A percentile compares a stretch with the other conserved stretches of the same genome.
Conservation (phyloP, 2,329 filamentous ascomycete species). For the Penicillium sp. region DNA sequence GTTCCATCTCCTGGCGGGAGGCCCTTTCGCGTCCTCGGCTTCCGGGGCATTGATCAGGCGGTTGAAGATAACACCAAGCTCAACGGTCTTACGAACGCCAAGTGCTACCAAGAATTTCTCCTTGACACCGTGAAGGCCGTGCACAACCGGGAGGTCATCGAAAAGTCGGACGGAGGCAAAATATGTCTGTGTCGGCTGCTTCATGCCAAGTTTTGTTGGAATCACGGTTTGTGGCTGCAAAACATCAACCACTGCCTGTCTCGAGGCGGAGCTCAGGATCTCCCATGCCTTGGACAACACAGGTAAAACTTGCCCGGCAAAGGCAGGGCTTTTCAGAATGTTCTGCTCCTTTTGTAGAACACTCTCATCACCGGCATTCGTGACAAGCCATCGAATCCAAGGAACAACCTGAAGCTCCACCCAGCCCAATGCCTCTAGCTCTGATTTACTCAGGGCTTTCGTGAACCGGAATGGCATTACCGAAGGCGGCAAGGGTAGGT, state of each 20-base stretch:
- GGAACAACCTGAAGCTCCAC: constrained; percentile 77
- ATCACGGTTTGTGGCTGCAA: constrained; percentile 73
- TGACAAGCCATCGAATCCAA: constrained; percentile 82
- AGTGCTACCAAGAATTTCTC: constrained; percentile 83
- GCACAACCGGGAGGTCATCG: constrained; percentile 83
- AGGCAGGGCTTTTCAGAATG: constrained; percentile 69
- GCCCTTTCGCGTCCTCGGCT: constrained; percentile 48
- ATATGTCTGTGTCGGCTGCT: constrained; percentile 79
- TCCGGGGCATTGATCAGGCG: constrained; percentile 68
- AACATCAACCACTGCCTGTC: constrained; percentile 63
- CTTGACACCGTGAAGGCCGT: constrained; percentile 75
- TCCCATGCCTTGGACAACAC: constrained; percentile 92
- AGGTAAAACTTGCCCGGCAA: constrained; percentile 74
- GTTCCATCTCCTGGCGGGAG: constrained; percentile 68
- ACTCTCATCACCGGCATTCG: constrained; percentile 61
- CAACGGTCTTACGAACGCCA: constrained; percentile 92
- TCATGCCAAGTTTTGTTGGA: constrained; percentile 90
- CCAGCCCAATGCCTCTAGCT: constrained; percentile 84
- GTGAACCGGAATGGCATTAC: constrained; percentile 88
- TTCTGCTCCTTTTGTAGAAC: constrained; percentile 63
- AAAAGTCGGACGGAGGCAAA: constrained; percentile 94
- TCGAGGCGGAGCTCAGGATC: constrained; percentile 66
- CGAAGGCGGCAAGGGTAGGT: constrained; percentile 74
- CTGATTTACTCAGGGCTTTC: constrained; percentile 62
- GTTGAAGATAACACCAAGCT: constrained; percentile 90